phyloP scores from a whole-genome alignment of 2,329 filamentous ascomycete genomes.

The Periconia sp. region DNA sequence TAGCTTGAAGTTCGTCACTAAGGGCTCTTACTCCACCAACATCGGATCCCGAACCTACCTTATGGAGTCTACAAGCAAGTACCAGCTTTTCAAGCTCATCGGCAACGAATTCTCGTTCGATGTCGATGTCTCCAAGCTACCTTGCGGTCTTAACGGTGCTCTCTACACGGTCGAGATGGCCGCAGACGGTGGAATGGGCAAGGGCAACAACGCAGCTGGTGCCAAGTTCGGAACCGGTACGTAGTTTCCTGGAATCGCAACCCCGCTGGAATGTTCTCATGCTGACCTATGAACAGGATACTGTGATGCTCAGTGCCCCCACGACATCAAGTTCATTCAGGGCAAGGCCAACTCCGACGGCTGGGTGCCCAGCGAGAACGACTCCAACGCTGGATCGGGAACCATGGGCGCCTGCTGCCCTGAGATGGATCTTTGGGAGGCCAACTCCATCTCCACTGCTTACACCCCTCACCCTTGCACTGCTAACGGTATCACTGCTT shows the following conservation, averaged over 20 bases:
- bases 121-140: slow-evolving; percentile 59
- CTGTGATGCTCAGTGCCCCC: slow-evolving; percentile 45
- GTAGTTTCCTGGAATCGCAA: slow-evolving; percentile 17
- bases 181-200: slow-evolving; percentile 59
- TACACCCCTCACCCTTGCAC: slow-evolving; percentile 68
- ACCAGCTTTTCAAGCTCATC: slow-evolving; percentile 46
- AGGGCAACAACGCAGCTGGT: slow-evolving; percentile 54
- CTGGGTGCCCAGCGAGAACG: slow-evolving; percentile 55
- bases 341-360: slow-evolving; percentile 58
- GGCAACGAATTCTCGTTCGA: slow-evolving; percentile 47
- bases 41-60: slow-evolving; percentile 47
- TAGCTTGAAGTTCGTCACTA: slow-evolving; percentile 60
- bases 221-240: slow-evolving; percentile 63
- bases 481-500: slow-evolving; percentile 53
- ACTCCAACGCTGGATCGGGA: slow-evolving; percentile 57
- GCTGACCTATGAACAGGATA: slow-evolving; percentile 22
- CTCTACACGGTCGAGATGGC: slow-evolving; percentile 61
- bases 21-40: slow-evolving; percentile 48
- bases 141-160: slow-evolving; percentile 69
- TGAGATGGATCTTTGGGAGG: slow-evolving; percentile 73
- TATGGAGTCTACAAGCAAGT: slow-evolving; percentile 44
- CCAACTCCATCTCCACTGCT: slow-evolving; percentile 66
- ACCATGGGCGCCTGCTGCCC: slow-evolving; percentile 64
- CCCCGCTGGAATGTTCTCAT: neutral
- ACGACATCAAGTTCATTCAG: slow-evolving; percentile 56